Conservation (phyloP, 2,329 filamentous ascomycete species). For the Phyllosticta citribraziliensis region DNA sequence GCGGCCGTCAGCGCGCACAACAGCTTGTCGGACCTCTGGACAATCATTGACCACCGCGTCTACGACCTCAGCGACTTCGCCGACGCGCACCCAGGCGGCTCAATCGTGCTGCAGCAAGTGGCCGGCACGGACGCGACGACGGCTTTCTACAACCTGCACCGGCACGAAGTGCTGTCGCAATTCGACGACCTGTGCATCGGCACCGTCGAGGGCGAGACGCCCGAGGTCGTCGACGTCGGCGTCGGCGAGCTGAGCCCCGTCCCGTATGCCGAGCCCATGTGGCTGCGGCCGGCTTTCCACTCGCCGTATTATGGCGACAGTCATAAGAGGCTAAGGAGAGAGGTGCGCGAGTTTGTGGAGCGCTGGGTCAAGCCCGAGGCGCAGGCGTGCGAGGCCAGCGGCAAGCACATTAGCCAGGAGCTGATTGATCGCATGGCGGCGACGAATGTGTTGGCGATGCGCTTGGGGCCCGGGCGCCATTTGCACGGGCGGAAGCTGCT, state of each 20-base stretch:
- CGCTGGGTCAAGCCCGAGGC: conserved; percentile 63
- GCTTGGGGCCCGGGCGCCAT: conserved; percentile 73
- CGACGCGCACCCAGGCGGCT: conserved; percentile 75
- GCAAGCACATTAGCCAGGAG: conserved; percentile 57
- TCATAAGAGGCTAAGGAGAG: conserved; percentile 58
- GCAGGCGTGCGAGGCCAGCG: conserved; percentile 63
- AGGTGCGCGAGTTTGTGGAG: conserved; percentile 64
- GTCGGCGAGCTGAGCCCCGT: conserved; percentile 65
- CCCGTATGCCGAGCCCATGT: conserved; percentile 77
- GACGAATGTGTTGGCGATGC: conserved; percentile 67
- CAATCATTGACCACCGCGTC: conserved; percentile 77
- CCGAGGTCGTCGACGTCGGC: conserved; percentile 60
- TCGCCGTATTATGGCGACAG: conserved; percentile 72
- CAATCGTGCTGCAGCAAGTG: conserved; percentile 68
- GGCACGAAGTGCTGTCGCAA: conserved; percentile 78
- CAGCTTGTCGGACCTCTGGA: conserved; percentile 66
- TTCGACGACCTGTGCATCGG: conserved; percentile 65
- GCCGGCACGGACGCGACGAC: conserved; percentile 72
- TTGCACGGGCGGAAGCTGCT: conserved; percentile 61
- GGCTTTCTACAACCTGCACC: conserved; percentile 85
- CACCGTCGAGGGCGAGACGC: conserved; percentile 62
- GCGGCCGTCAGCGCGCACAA: conserved; percentile 65
- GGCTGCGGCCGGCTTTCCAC: conserved; percentile 68
- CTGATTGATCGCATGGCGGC: conserved; percentile 72
- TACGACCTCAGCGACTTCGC: conserved; percentile 81